Percentiles rank a stretch among this genome's conserved stretches.
Evolutionary conservation across 331 rosid species (phyloP).

Genomic region (Quercus tomentella): DNA sequence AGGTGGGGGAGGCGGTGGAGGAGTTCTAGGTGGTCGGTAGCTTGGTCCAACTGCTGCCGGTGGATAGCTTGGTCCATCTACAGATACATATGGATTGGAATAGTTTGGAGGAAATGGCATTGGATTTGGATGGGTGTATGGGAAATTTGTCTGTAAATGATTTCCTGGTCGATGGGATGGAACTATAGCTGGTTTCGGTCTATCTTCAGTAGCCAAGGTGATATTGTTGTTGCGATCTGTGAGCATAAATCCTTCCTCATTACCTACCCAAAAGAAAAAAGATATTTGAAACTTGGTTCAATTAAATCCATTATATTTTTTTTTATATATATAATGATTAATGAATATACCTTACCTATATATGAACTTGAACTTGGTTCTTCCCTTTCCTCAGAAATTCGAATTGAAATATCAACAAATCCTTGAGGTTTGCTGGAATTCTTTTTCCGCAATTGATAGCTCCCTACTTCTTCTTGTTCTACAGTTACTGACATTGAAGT

Average conservation of each 20-base stretch:
- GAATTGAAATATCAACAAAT: conserved; percentile 61
- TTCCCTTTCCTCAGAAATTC: conserved; percentile 44
- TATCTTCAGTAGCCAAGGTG: conserved; percentile 36
- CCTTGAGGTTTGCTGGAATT: conserved; percentile 66
- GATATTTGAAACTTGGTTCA: neutral
- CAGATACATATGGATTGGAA: conserved; percentile 38
- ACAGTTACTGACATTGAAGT: conserved; percentile 41
- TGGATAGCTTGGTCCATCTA: conserved; percentile 32
- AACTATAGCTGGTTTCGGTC: conserved; percentile 33
- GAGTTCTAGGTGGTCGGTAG: conserved; percentile 47
- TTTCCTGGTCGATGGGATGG: conserved; percentile 31
- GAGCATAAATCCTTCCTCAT: conserved; percentile 34
- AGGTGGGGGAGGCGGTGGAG: conserved; percentile 57
- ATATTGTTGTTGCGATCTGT: conserved; percentile 27
- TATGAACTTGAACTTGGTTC: conserved; percentile 45
- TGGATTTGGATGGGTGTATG: conserved; percentile 32
- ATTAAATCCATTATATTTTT: neutral
- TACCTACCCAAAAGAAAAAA: conserved; percentile 23
- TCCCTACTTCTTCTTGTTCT: conserved; percentile 57
- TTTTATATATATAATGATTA: neutral
- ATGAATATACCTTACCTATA: conserved; percentile 3
- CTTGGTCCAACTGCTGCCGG: conserved; percentile 35
- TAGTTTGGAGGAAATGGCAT: conserved; percentile 36
- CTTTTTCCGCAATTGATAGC: conserved; percentile 63
- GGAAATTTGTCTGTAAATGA: conserved; percentile 28